Percentiles rank a stretch among this genome's conserved stretches.
Evolutionary conservation across 2,329 filamentous ascomycete species (phyloP).

Genomic region (Pseudogymnoascus sp.): DNA sequence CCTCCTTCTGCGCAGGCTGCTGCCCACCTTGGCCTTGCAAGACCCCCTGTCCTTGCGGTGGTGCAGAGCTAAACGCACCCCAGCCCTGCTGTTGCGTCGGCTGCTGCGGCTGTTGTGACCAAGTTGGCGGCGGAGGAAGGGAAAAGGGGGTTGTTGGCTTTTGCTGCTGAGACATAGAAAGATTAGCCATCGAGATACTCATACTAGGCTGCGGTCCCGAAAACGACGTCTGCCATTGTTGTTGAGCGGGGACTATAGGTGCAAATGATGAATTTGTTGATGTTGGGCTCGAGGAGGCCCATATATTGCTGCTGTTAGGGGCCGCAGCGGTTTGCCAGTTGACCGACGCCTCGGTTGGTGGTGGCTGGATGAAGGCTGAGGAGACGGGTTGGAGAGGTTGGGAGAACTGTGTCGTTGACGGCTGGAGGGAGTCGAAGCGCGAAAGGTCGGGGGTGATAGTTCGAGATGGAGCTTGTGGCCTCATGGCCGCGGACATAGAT

Average conservation of each 20-base stretch:
- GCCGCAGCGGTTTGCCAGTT: constrained; percentile 12
- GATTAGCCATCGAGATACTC: constrained; percentile 37
- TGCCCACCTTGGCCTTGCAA: constrained; percentile 15
- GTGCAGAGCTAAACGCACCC: constrained; percentile 12
- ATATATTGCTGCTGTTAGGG: constrained; percentile 18
- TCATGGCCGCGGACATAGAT: constrained; percentile 26
- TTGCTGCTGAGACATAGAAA: constrained; percentile 39
- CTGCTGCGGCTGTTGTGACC: constrained; percentile 20
- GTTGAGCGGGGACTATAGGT: constrained; percentile 16
- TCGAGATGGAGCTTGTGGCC: constrained; percentile 35
- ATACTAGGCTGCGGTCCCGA: constrained; percentile 29
- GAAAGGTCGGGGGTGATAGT: constrained; percentile 52
- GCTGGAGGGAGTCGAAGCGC: constrained; percentile 46
- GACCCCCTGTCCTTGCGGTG: constrained; percentile 21
- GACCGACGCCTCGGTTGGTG: not conserved
- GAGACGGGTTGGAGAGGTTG: constrained; percentile 41
- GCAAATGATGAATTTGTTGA: constrained; percentile 16
- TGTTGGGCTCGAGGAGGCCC: constrained; percentile 22
- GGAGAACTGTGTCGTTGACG: constrained; percentile 53
- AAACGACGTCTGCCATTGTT: constrained; percentile 15
- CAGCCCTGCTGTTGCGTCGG: constrained; percentile 16
- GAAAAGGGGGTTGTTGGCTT: constrained; percentile 41
- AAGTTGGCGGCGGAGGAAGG: constrained; percentile 44
- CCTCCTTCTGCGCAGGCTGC: constrained; percentile 28
- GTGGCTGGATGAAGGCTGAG: constrained; percentile 18